Conservation (phyloP, 108 stramenopile species). For the Chaetoceros tenuissimus region DNA sequence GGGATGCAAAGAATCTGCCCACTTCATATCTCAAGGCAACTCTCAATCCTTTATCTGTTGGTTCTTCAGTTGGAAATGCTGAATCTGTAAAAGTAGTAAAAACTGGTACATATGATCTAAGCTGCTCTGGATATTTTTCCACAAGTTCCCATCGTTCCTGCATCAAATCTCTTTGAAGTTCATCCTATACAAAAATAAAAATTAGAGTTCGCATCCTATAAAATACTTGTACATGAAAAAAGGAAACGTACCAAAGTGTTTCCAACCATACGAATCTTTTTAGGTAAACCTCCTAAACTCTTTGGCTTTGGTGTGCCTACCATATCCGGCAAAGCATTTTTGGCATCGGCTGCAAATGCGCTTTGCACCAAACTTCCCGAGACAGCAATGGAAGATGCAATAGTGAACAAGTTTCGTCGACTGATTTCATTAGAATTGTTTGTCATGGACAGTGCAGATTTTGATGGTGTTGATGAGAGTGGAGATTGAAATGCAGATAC, state of each 20-base stretch:
- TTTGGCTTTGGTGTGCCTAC: too few relatives aligned
- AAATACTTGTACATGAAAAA: neutral
- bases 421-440: too few relatives aligned
- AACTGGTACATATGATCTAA: slow-evolving; percentile 75
- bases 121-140: slow-evolving; percentile 55
- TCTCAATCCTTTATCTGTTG: slow-evolving; percentile 67
- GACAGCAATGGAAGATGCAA: too few relatives aligned
- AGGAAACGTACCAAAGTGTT: slow-evolving; percentile 30
- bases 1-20: slow-evolving; percentile 72
- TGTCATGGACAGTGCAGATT: too few relatives aligned
- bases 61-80: slow-evolving; percentile 70
- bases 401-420: too few relatives aligned
- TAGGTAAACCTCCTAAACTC: slow-evolving; percentile 19
- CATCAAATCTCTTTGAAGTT: slow-evolving; percentile 82
- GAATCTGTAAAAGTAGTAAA: slow-evolving; percentile 80
- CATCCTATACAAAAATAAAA: slow-evolving; percentile 36
- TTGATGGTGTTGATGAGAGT: too few relatives aligned
- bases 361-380: too few relatives aligned
- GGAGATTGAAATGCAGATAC: too few relatives aligned
- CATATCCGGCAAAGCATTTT: too few relatives aligned
- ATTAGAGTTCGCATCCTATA: too few relatives aligned
- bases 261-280: slow-evolving; percentile 30
- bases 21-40: slow-evolving; percentile 82
- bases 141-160: slow-evolving; percentile 83
- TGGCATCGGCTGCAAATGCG: too few relatives aligned